These are phyloP conservation scores for Neurospora cerealis DNA, from an alignment of 495 filamentous ascomycete species.

Conservation along the genomic window DNA sequence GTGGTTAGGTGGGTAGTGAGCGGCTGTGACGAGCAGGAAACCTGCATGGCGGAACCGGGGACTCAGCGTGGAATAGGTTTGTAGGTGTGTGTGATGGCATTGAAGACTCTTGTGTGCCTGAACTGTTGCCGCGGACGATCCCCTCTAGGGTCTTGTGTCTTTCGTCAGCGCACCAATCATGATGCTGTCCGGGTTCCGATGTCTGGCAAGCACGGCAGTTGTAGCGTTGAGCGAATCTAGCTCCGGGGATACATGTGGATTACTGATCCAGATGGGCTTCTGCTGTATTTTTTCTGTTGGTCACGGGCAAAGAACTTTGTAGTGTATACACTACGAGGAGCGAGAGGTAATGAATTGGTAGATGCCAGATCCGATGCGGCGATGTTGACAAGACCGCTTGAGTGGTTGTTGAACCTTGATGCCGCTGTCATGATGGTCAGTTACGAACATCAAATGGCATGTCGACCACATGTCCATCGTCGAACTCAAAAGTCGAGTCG, in stretches of 20 bases:
- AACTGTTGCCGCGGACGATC: not conserved
- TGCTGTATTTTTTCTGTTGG: not conserved
- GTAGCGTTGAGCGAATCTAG: not conserved
- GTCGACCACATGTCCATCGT: not conserved
- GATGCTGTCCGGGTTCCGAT: not conserved
- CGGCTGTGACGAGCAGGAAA: not conserved
- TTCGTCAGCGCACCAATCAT: not conserved
- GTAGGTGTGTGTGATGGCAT: not conserved
- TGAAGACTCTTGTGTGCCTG: slow-evolving; percentile 1
- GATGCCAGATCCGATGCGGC: not conserved
- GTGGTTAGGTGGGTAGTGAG: not conserved
- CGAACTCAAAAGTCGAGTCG: not conserved
- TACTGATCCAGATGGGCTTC: not conserved
- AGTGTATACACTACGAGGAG: not conserved
- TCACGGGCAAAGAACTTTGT: not conserved
- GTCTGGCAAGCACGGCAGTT: not conserved
- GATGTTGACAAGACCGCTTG: not conserved
- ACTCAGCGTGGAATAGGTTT: not conserved
- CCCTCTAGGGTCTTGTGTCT: not conserved
- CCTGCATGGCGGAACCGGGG: slow-evolving; percentile 1
- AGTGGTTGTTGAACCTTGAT: not conserved
- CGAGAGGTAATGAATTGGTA: not conserved
- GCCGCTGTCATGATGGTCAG: not conserved
- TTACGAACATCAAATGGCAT: not conserved
- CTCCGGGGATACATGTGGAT: not conserved